These are phyloP conservation scores for Ettlia oleoabundans DNA, from an alignment of 139 green algal genomes.

Conservation along the genomic window DNA sequence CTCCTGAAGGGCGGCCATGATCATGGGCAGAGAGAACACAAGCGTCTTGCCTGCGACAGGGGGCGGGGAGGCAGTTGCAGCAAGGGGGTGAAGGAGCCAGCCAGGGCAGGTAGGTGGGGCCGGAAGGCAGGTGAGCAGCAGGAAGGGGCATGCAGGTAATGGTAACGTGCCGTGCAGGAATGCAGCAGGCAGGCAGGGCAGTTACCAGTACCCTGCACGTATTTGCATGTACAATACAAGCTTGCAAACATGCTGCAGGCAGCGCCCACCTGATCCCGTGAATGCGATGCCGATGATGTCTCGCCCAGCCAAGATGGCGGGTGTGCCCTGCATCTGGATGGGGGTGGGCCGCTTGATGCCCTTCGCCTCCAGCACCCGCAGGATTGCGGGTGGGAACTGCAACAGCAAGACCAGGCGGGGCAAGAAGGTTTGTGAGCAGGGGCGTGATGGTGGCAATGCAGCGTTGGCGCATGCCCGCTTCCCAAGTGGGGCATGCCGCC, in stretches of 20 bases:
- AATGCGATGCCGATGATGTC: constrained; percentile 99
- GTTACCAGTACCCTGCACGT: too few relatives aligned
- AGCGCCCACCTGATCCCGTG: constrained; percentile 75
- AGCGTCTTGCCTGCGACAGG: constrained; percentile 89
- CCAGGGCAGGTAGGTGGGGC: too few relatives aligned
- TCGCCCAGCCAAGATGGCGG: constrained; percentile 88
- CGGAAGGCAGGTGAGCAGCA: too few relatives aligned
- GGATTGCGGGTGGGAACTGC: constrained; percentile 65
- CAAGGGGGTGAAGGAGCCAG: too few relatives aligned
- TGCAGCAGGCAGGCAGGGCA: too few relatives aligned
- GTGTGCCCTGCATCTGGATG: constrained; percentile 96
- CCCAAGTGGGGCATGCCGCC: too few relatives aligned
- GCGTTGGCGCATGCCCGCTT: neutral
- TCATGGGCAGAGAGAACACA: constrained; percentile 92
- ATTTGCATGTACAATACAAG: too few relatives aligned
- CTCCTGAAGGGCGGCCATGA: constrained; percentile 88
- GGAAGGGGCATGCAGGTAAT: too few relatives aligned
- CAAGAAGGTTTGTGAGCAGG: neutral
- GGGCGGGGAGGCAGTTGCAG: neutral
- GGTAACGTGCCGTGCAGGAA: too few relatives aligned
- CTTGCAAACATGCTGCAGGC: too few relatives aligned
- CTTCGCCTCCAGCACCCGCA: constrained; percentile 77
- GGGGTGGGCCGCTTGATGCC: constrained; percentile 92
- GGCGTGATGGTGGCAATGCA: neutral
- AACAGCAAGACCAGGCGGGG: neutral